Evolutionary conservation across 2,329 filamentous ascomycete species (phyloP).

Genomic region (Aspergillus uvarum): DNA sequence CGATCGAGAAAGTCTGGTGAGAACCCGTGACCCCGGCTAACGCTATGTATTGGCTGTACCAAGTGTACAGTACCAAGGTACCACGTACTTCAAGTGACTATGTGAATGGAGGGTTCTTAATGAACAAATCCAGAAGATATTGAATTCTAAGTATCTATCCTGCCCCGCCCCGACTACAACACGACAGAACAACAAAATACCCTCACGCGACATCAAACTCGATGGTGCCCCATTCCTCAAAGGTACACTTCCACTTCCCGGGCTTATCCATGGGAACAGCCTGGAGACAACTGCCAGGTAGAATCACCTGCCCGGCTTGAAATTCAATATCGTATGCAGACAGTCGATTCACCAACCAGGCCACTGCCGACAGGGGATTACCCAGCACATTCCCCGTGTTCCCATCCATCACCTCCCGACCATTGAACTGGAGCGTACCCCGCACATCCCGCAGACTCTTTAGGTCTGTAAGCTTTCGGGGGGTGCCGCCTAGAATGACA

Average conservation of each 20-base stretch:
- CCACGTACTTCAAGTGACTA: too few relatives aligned
- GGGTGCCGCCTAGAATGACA: slow-evolving; percentile 19
- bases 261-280: slow-evolving; percentile 14
- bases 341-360: slow-evolving; percentile 19
- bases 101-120: too few relatives aligned
- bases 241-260: slow-evolving; percentile 19
- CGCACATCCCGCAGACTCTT: slow-evolving; percentile 14
- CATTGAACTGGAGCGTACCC: slow-evolving; percentile 15
- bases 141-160: too few relatives aligned
- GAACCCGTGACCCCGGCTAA: too few relatives aligned
- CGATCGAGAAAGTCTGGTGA: too few relatives aligned
- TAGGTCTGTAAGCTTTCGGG: slow-evolving; percentile 15
- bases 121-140: too few relatives aligned
- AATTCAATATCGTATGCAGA: slow-evolving; percentile 19
- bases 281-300: slow-evolving; percentile 20
- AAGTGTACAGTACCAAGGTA: too few relatives aligned
- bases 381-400: slow-evolving; percentile 21
- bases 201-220: slow-evolving; percentile 18
- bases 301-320: slow-evolving; percentile 16
- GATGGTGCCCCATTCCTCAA: slow-evolving; percentile 19
- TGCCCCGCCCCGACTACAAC: too few relatives aligned
- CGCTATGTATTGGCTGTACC: too few relatives aligned
- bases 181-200: too few relatives aligned
- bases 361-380: slow-evolving; percentile 17
- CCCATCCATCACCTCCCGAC: slow-evolving; percentile 18